Evolutionary conservation across 2,329 filamentous ascomycete species (phyloP), one percentile per base, ranked within the genome.

Genomic region (Aplosporella prunicola): DNA sequence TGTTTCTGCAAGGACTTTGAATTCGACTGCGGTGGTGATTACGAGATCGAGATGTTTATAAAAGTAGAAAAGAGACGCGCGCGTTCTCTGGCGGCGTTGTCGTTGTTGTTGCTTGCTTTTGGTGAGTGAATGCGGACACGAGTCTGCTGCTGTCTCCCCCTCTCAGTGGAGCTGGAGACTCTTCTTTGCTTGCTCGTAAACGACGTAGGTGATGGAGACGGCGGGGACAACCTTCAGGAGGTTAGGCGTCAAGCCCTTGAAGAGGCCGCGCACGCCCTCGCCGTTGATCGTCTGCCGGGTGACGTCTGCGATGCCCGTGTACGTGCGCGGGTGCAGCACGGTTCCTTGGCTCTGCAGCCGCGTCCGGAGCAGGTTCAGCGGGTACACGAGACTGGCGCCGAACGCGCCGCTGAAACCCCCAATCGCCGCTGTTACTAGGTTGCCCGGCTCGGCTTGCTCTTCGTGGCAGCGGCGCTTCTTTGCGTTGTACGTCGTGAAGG

Each of bases 221-320:
- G 91, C 87, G 2, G 91, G 91, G 8, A 91, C 87, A 23, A 98
- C 91, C 67, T 98, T 98, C 50, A 98, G 70, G 25, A 98, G 68
- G 56, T 96, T 98, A 5, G 91, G 91, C 27, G 89, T 94, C 46
- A 96, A 68, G 2, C 91, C 91, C 62, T 93, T 94, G 70, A 94
- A 98, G 40, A 98, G 68, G 2, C 91, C 91, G 42, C 83, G 73
- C 24, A 83, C 57, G 1, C 91, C 91, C 62, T 98, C 91, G 33
- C 81, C 77, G 49, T 78, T 71, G 23, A 94, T 66, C 7, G 91
- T 98, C 62, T 82, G 85, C 37, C 72, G 72, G 2, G 86, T 82
- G 28, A 95, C 89, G 58, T 98, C 91, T 66, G 79, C 74, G 45
- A 96, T 89, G 24, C 91, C 86, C 2, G 78, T 87, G 57, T 98